phyloP scores from a whole-genome alignment of 176 grass and related monocot genomes.

The Alopecurus myosuroides region DNA sequence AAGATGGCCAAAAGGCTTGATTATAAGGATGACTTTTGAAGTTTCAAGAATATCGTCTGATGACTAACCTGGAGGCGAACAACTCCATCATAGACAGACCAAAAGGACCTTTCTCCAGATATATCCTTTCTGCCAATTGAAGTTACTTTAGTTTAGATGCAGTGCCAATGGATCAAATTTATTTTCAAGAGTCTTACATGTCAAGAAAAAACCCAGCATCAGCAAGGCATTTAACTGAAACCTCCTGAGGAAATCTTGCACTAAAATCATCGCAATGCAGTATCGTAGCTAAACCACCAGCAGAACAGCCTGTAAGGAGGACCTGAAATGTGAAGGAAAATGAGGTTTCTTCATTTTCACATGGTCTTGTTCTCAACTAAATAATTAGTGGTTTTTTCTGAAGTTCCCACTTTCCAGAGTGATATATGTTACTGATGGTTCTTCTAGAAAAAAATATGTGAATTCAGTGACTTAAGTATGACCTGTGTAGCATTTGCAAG shows the following conservation, averaged over 20 bases:
- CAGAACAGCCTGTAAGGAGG: constrained; percentile 52
- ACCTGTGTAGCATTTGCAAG: constrained; percentile 67
- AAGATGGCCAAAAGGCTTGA: background rate
- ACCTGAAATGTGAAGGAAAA: constrained; percentile 44
- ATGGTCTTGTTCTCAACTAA: background rate
- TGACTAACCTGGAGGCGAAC: constrained; percentile 64
- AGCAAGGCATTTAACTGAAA: constrained; percentile 66
- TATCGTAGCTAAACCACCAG: constrained; percentile 64
- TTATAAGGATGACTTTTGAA: background rate
- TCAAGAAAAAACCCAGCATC: constrained; percentile 86
- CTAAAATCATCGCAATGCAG: constrained; percentile 78
- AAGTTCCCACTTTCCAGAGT: background rate
- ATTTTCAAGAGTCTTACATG: constrained; percentile 31
- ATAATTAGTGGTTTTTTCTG: background rate
- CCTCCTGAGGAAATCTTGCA: constrained; percentile 22
- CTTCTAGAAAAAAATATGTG: background rate
- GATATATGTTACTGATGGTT: background rate
- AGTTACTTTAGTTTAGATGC: background rate
- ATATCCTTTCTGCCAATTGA: constrained; percentile 50
- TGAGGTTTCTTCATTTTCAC: background rate
- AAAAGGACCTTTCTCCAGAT: constrained; percentile 54
- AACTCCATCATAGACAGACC: constrained; percentile 36
- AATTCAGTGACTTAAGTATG: background rate
- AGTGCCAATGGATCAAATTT: background rate
- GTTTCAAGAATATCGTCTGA: background rate